Evolutionary conservation across 371 early-diverging fungal species (phyloP), one percentile per base, ranked within the genome.

Genomic region (Apophysomyces variabilis): DNA sequence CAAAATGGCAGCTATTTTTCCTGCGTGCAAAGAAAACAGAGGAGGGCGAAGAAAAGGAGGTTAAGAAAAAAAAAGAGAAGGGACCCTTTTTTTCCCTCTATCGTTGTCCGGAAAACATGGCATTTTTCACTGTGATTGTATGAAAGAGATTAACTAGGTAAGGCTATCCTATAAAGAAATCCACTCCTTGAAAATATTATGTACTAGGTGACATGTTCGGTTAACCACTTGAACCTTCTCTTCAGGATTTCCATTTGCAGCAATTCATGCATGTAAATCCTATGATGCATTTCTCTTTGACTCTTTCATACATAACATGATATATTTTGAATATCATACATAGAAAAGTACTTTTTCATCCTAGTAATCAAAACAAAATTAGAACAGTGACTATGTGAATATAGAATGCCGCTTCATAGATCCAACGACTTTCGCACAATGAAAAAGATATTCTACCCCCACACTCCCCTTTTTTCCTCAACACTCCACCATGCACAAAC

Each of bases 31-130:
- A 32, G 35, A 54, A 54, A 32, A 59, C 39, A 18, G 37, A 59
- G 57, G 60, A 57, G 56, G 57, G 21, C 18, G 44, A 64, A 57
- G 46, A 47, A 60, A 57, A 38, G 38, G 45, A 36, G 38, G 45
- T 7, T 60, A 47, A 56, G 39, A 45, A 68, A 38, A 68, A 63
- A 54, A 58, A 18, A 64, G 50, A 63, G 41, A 45, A n/a, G 43
- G 43, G 43, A 12, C 43, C 43, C n/a, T 47, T 47, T n/a, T 47
- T 18, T 47, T n/a, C 21, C 4, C 7, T 47, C 7, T 47, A 13
- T 47, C 18, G 13, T 47, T 47, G 18, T 47, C n/a, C 47, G 47
- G 13, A n/a, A 47, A 47, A 47, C 47, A 47, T 47, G 13, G 18
- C 18, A 47, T 47, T 9, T 13, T 47, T 47, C 13, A n/a, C 47